These are phyloP conservation scores for Neofusicoccum ribis DNA, from an alignment of 2,329 filamentous ascomycete species.

Conservation along the genomic window DNA sequence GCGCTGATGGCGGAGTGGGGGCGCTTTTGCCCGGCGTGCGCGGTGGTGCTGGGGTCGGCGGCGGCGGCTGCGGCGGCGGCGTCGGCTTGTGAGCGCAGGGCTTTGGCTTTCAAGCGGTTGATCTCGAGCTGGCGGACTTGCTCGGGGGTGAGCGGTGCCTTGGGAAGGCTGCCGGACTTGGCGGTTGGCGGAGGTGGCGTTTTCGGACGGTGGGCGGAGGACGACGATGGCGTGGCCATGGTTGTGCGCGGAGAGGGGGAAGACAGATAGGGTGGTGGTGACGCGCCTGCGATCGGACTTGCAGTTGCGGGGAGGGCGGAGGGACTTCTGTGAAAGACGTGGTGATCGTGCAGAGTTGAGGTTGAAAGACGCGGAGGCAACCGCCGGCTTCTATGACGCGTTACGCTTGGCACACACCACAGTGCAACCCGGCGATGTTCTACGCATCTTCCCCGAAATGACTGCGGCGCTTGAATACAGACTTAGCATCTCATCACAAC, in stretches of 20 bases:
- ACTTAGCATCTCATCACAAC: too few relatives aligned
- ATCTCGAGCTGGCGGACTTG: constrained; percentile 70
- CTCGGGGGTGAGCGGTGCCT: constrained; percentile 59
- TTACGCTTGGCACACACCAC: too few relatives aligned
- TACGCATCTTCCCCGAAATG: too few relatives aligned
- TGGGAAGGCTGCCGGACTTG: constrained; percentile 34
- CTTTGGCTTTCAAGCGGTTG: constrained; percentile 84
- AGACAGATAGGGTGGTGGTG: too few relatives aligned
- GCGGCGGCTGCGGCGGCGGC: constrained; percentile 58
- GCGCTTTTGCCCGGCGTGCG: constrained; percentile 67
- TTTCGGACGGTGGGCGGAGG: constrained; percentile 35
- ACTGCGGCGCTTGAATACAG: too few relatives aligned
- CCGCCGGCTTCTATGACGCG: too few relatives aligned
- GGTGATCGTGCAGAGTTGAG: too few relatives aligned
- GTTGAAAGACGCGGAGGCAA: too few relatives aligned
- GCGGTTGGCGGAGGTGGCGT: constrained; percentile 49
- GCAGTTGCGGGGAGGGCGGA: too few relatives aligned
- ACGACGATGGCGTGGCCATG: constrained; percentile 33
- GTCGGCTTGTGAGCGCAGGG: constrained; percentile 70
- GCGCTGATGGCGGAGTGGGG: constrained; percentile 62
- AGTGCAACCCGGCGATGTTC: too few relatives aligned
- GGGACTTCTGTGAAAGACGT: too few relatives aligned
- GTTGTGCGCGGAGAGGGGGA: not conserved
- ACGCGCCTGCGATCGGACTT: too few relatives aligned
- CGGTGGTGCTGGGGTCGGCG: constrained; percentile 27